These are phyloP conservation scores for Talaromyces sp. DNA, from an alignment of 2,329 filamentous ascomycete genomes.

Conservation along the genomic window DNA sequence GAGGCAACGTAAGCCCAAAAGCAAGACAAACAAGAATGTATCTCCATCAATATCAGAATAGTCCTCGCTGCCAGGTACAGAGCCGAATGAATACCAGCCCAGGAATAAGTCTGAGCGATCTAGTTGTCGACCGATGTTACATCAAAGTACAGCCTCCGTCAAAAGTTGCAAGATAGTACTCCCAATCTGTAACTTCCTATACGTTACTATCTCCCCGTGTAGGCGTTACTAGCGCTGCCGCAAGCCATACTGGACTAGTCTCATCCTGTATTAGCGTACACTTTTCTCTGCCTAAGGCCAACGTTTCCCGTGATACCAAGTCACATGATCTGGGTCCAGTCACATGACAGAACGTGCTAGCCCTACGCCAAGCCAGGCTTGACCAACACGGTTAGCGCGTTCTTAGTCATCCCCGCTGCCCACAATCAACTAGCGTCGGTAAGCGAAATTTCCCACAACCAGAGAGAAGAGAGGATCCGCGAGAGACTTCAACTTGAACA, in stretches of 20 bases:
- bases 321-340: neutral
- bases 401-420: conserved; percentile 22
- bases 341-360: conserved; percentile 19
- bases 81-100: no score
- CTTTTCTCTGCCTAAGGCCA: neutral
- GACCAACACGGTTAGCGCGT: conserved; percentile 23
- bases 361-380: conserved; percentile 22
- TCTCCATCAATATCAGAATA: no score
- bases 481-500: conserved; percentile 23
- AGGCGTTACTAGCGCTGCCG: neutral
- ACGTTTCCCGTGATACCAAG: neutral
- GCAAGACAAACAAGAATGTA: neutral
- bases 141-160: no score
- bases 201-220: neutral
- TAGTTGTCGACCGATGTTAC: no score
- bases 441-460: conserved; percentile 15
- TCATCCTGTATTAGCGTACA: neutral
- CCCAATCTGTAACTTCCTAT: no score
- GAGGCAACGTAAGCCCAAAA: neutral
- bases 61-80: no score
- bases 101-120: no score
- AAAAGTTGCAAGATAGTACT: no score
- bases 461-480: conserved; percentile 18
- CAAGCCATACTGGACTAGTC: neutral
- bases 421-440: conserved; percentile 13